Base-by-base conservation (phyloP, 257 asterid genomes). In the Przewalskia tangutica region DNA sequence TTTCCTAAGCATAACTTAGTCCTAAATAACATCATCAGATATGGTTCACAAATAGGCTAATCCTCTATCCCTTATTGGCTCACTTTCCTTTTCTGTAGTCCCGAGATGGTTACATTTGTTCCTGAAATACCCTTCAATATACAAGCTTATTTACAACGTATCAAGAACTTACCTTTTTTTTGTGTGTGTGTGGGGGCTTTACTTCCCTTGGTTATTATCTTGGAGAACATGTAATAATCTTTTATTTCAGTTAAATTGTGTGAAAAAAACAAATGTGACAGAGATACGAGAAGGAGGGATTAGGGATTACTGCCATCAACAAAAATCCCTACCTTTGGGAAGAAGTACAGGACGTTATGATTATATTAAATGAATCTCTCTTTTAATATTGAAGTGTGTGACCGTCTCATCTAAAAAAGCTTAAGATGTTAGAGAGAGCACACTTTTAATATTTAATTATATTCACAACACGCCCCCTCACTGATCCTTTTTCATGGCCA, bases 31-130 rank as follows among this genome's bases (percentile, higher is more conserved):
- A 68, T 68, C 77, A 68, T 18, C 55, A 68, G 55, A 42, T 42
- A 42, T 68, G 55, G 77, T 42, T 68, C 77, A 68, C 77, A 68
- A 68, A 68, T 40, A n/a, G 55, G 77, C 77, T 68, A 10, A 54
- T 68, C 27, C 17, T 68, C 34, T 68, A 68, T 68, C 77, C 51
- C 16, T 68, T 17, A 68, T 68, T 9, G 55, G 34, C 40, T 20
- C 77, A 67, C 54, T 40, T 67, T 40, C 53, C 51, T 9, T 66
- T 40, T 68, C 55, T 40, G 13, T 17, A 68, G 34, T n/a, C 53
- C 51, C 77, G 9, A 68, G 42, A 40, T 38, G n/a, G 55, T 10
- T 46, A 70, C 36, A 70, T 70, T 70, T 70, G 77, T 70, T 42
- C 16, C 77, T 3, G 8, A 18, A 70, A 38, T 42, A 42, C 6